A percentile compares a stretch with the other conserved stretches of the same genome.
These are phyloP conservation scores for Strobilomyces echinocephalus DNA, from an alignment of 768 basidiomycete species.

Conservation along the genomic window DNA sequence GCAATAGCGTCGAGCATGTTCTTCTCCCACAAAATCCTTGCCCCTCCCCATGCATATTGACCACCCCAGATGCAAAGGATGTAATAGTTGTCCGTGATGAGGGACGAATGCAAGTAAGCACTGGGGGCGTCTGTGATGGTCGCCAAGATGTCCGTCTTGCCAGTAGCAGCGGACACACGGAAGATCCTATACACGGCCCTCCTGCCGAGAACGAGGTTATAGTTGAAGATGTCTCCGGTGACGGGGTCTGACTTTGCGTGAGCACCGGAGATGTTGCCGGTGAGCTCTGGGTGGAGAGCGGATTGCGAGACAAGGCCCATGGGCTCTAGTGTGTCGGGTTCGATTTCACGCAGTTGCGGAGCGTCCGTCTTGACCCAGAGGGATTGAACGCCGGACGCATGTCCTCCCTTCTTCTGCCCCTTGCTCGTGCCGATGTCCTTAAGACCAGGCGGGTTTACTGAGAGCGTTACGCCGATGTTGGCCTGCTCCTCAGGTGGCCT, in stretches of 20 bases:
- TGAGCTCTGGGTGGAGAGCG: constrained; percentile 30
- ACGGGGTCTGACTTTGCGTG: constrained; percentile 35
- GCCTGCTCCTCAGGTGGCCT: neutral
- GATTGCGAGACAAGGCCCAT: constrained; percentile 27
- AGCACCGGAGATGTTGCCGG: constrained; percentile 32
- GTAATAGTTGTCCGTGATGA: constrained; percentile 35
- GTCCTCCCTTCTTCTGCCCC: constrained; percentile 19
- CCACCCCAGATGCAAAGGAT: constrained; percentile 34
- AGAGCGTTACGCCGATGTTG: constrained; percentile 29
- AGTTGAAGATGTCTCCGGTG: constrained; percentile 37
- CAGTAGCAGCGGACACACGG: constrained; percentile 29
- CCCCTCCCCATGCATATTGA: constrained; percentile 27
- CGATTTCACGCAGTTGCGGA: constrained; percentile 27
- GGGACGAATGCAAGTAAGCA: constrained; percentile 37
- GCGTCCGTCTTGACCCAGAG: constrained; percentile 33
- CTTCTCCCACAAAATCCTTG: constrained; percentile 28
- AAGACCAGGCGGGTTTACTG: constrained; percentile 28
- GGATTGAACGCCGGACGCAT: constrained; percentile 24
- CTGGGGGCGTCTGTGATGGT: constrained; percentile 35
- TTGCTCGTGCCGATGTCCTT: constrained; percentile 19
- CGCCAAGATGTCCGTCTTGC: constrained; percentile 32
- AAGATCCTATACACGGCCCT: constrained; percentile 32
- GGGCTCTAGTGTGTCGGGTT: constrained; percentile 36
- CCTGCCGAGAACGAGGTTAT: constrained; percentile 28
- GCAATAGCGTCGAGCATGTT: constrained; percentile 33